phyloP scores from a whole-genome alignment of 2,329 filamentous ascomycete species.

The Leptodontidium sp. region DNA sequence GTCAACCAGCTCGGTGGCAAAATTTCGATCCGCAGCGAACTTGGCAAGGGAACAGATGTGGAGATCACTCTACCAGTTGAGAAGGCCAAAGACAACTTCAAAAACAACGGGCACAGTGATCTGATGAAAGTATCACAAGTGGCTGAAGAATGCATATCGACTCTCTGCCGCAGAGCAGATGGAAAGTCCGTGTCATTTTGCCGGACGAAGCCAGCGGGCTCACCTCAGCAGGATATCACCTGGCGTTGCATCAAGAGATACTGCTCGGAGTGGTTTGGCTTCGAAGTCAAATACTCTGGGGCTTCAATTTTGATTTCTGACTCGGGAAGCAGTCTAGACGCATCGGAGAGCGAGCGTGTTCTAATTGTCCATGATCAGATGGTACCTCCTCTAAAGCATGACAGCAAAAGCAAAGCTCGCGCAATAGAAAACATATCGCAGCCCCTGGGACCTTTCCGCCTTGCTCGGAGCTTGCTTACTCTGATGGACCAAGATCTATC shows the following conservation, averaged over 20 bases:
- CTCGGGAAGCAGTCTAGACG: conserved; percentile 16
- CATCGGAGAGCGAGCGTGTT: conserved; percentile 27
- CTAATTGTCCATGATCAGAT: conserved; percentile 39
- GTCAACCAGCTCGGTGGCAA: conserved; percentile 66
- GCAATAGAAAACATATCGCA: conserved; percentile 33
- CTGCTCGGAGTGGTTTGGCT: conserved; percentile 43
- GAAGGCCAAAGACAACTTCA: conserved; percentile 14
- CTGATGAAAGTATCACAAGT: conserved; percentile 23
- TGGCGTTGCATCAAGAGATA: conserved; percentile 43
- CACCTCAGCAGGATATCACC: conserved; percentile 24
- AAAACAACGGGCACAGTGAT: not conserved
- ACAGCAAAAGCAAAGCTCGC: conserved; percentile 11
- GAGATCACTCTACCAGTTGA: conserved; percentile 54
- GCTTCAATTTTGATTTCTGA: conserved; percentile 39
- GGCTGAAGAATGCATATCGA: conserved; percentile 32
- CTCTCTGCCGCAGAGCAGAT: conserved; percentile 29
- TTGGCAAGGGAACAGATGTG: conserved; percentile 62
- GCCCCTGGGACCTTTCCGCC: conserved; percentile 42
- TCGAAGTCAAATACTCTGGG: conserved; percentile 25
- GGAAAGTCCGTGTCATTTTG: conserved; percentile 36
- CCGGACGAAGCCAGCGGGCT: conserved; percentile 5
- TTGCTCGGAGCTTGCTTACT: conserved; percentile 39
- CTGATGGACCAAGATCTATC: conserved; percentile 32
- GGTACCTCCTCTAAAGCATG: conserved; percentile 17
- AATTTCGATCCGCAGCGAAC: conserved; percentile 64